Percentiles rank a stretch among this genome's conserved stretches.
Evolutionary conservation across 2,329 filamentous ascomycete species (phyloP).

Genomic region (Hymenoscyphus fraxineus): DNA sequence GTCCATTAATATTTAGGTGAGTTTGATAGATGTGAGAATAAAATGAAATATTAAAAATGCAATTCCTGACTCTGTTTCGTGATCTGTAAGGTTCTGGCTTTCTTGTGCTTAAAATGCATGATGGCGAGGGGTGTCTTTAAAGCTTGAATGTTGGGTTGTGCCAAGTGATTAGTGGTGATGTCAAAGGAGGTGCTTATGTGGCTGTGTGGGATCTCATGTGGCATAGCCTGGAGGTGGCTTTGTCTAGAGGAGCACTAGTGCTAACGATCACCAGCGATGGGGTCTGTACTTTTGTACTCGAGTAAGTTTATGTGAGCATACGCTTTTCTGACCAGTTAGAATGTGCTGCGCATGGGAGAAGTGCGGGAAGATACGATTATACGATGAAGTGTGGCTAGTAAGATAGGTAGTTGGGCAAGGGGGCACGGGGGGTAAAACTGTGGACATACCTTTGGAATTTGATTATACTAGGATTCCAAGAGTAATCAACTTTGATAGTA

Average conservation of each 20-base stretch:
- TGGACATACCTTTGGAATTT: no score
- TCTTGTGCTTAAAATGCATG: not conserved
- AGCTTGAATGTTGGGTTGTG: not conserved
- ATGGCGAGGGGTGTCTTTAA: not conserved
- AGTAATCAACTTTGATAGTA: no score
- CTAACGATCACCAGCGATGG: no score
- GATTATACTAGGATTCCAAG: no score
- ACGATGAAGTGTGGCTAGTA: no score
- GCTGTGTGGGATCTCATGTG: not conserved
- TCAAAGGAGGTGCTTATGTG: not conserved
- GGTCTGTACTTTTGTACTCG: no score
- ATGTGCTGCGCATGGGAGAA: no score
- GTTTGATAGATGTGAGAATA: not conserved
- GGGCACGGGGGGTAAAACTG: no score
- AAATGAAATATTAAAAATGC: not conserved
- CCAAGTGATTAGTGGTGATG: conserved; percentile 6
- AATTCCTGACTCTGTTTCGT: not conserved
- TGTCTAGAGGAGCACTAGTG: not conserved
- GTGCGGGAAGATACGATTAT: no score
- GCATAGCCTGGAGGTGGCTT: not conserved
- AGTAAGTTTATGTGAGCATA: no score
- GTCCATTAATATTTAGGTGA: not conserved
- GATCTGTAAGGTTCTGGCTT: not conserved
- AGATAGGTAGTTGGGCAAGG: no score
- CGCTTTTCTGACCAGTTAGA: no score